phyloP scores from a whole-genome alignment of 192 early-diverging fungal genomes.

The Coemansia sp. region DNA sequence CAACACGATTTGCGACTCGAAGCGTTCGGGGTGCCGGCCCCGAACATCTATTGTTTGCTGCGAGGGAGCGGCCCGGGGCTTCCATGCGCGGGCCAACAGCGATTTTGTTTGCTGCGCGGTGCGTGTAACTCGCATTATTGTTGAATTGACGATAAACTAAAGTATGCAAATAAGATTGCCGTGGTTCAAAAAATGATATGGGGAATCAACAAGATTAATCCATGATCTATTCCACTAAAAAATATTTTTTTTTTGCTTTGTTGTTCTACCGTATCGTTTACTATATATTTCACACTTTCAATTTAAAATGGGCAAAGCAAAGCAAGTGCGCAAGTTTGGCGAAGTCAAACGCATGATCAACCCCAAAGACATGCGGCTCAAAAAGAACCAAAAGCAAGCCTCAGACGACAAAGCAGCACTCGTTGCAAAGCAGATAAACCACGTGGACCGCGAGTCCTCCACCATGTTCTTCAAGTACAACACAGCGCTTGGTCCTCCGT shows the following conservation, averaged over 20 bases:
- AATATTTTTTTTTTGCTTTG: conserved; percentile 1
- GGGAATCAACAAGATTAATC: not conserved
- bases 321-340: conserved; percentile 91
- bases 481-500: conserved; percentile 90
- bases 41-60: not conserved
- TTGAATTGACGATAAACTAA: not conserved
- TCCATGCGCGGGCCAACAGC: conserved; percentile 40
- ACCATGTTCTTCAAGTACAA: conserved; percentile 96
- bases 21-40: conserved; percentile 63
- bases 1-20: conserved; percentile 80
- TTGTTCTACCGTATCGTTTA: conserved; percentile 1
- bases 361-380: conserved; percentile 87
- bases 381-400: conserved; percentile 54
- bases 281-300: not conserved
- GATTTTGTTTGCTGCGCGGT: conserved; percentile 24
- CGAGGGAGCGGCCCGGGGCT: conserved; percentile 22
- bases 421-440: conserved; percentile 7
- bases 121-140: conserved; percentile 32
- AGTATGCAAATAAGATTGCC: not conserved
- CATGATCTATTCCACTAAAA: not conserved
- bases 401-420: conserved; percentile 8
- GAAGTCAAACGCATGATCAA: conserved; percentile 90
- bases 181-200: not conserved
- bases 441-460: conserved; percentile 35
- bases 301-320: conserved; percentile 74